Base-by-base conservation (phyloP, 495 filamentous ascomycete species). In the Lasiosphaeria miniovina region DNA sequence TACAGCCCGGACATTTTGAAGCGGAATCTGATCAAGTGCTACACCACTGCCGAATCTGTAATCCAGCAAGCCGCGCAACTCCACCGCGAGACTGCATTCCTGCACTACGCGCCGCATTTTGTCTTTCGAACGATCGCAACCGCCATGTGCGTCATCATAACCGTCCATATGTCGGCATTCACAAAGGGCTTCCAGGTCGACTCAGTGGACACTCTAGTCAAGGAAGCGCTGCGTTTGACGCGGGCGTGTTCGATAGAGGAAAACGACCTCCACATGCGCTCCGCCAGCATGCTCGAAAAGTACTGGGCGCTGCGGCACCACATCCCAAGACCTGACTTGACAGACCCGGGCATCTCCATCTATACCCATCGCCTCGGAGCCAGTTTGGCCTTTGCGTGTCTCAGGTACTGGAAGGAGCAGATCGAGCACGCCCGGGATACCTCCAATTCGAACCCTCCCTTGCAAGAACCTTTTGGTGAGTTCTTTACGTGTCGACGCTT, bases 101-200 rank as follows among this genome's bases (percentile, higher is more conserved):
- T 79, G 14, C 65, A 64, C 40, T 71, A 77, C 68, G 64, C 74
- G 0, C 71, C 76, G 10, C 71, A 76, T 61, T 74, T 73, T 58
- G 68, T 77, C 53, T 74, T 75, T 58, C 73, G 76, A 17, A 68
- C 71, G 11, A 58, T 78, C 15, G 48, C 72, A 33, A 63, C 59
- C 33, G 73, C 76, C 5, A 62, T 60, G 17, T 74, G 73, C 57
- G 69, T 78, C 51, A 58, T 77, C 43, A 71, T 74, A 66, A 71
- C 73, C n/a, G 56, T 78, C 7, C 65, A 74, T 11, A 69, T 73
- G 7, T 72, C 74, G 1, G 66, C 75, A 6, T 73, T 70, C 57
- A 66, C 64, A 52, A 64, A 60, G 36, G 57, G 54, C 3, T 57
- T 62, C 49, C 57, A 63, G 31, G 58, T 31, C n/a, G 64, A 65